Evolutionary conservation across 148 eudicot species (phyloP).

Genomic region (Rhododendron vialii): DNA sequence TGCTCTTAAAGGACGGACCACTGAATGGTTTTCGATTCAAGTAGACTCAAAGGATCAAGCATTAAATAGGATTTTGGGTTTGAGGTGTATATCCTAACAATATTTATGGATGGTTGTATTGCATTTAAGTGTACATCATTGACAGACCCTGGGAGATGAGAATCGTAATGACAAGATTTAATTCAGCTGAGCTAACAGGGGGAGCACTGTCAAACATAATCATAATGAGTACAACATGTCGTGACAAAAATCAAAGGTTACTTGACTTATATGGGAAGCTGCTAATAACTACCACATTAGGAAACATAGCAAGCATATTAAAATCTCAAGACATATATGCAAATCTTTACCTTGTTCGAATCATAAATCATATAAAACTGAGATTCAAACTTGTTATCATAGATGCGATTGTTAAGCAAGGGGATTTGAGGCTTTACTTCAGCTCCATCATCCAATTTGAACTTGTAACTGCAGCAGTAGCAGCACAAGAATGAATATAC

Average conservation of each 20-base stretch:
- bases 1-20: neutral
- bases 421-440: conserved; percentile 86
- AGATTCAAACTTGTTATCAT: conserved; percentile 94
- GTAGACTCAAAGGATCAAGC: neutral
- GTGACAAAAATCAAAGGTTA: neutral
- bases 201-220: neutral
- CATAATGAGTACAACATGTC: neutral
- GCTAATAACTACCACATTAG: neutral
- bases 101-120: neutral
- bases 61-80: neutral
- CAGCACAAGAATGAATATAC: conserved; percentile 18
- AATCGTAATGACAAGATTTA: neutral
- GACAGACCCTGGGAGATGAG: neutral
- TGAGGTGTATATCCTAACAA: neutral
- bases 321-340: neutral
- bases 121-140: neutral
- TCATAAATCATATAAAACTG: conserved; percentile 97
- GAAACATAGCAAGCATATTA: neutral
- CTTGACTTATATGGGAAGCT: neutral
- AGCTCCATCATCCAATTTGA: conserved; percentile 92
- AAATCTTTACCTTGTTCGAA: conserved; percentile 70
- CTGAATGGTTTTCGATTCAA: neutral
- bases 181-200: neutral
- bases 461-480: conserved; percentile 75
- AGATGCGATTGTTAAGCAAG: conserved; percentile 83